Percentiles rank a stretch among this genome's conserved stretches.
Conservation (phyloP, 2,329 filamentous ascomycete species). For the Basipetospora chlamydospora region DNA sequence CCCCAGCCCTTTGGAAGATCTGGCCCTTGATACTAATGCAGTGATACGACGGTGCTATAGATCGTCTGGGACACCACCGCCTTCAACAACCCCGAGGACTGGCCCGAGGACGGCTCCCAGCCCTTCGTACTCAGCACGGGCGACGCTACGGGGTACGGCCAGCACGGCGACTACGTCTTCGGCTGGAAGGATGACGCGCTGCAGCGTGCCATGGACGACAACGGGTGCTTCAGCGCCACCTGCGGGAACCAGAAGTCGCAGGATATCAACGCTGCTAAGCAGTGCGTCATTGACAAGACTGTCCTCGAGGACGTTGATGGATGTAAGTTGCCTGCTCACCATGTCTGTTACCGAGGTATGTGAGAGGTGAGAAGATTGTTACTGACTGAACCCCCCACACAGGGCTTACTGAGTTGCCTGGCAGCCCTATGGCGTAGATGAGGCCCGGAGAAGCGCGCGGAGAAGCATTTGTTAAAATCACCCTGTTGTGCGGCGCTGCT, state of each 20-base stretch:
- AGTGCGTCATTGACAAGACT: slow-evolving; percentile 16
- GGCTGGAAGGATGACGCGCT: slow-evolving; percentile 23
- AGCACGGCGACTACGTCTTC: too few species aligned
- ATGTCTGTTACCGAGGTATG: not conserved
- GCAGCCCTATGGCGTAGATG: not conserved
- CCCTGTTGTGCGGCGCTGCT: too few species aligned
- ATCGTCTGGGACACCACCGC: slow-evolving; percentile 21
- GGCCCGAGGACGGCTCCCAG: slow-evolving; percentile 21
- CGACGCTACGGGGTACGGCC: too few species aligned
- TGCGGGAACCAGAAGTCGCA: slow-evolving; percentile 18
- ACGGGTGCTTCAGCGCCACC: slow-evolving; percentile 6
- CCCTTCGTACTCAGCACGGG: slow-evolving; percentile 18
- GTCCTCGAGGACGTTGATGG: slow-evolving; percentile 18
- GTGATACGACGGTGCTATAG: too few species aligned
- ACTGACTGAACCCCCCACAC: too few species aligned
- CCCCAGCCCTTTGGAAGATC: too few species aligned
- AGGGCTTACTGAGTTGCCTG: not conserved
- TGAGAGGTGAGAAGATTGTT: not conserved
- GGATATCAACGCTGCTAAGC: slow-evolving; percentile 16
- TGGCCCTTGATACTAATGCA: too few species aligned
- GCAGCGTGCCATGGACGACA: slow-evolving; percentile 17
- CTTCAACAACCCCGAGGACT: slow-evolving; percentile 22
- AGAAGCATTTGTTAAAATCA: too few species aligned
- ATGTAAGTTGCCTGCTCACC: slow-evolving; percentile 13
- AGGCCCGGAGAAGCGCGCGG: too few species aligned